A percentile compares a stretch with the other conserved stretches of the same genome.
phyloP scores from a whole-genome alignment of 768 basidiomycete species.

The Cystofilobasidium macerans region DNA sequence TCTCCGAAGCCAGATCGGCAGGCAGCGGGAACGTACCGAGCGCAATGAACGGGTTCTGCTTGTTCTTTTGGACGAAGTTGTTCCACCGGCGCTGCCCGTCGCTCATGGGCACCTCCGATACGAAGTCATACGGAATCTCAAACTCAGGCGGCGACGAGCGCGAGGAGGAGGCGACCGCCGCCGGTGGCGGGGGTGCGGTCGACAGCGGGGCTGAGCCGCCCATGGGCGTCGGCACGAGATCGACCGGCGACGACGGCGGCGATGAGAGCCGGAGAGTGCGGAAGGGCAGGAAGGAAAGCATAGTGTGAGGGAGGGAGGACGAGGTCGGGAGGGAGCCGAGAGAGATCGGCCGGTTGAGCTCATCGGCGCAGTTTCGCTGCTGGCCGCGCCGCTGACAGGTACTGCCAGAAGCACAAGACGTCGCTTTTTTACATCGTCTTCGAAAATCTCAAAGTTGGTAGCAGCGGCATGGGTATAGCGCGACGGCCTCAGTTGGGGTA shows the following conservation, averaged over 20 bases:
- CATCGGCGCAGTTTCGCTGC: no score
- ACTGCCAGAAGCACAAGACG: no score
- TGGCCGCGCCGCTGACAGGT: no score
- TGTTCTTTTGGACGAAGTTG: background rate
- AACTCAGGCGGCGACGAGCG: background rate
- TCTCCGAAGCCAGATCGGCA: background rate
- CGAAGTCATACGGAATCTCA: constrained; percentile 6
- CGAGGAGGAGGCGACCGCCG: background rate
- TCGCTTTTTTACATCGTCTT: no score
- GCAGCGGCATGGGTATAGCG: no score
- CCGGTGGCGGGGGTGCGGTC: background rate
- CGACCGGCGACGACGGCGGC: background rate
- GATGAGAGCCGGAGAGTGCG: background rate
- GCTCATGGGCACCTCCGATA: background rate
- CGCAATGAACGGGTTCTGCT: constrained; percentile 5
- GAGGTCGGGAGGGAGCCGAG: background rate
- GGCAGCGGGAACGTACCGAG: background rate
- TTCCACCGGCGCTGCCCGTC: background rate
- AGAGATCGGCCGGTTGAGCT: no score
- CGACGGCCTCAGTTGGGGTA: no score
- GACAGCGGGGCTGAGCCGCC: background rate
- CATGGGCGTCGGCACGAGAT: background rate
- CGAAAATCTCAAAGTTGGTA: no score
- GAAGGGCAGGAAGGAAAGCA: background rate
- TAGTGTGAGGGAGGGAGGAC: background rate